Evolutionary conservation across 2,329 filamentous ascomycete genomes (phyloP), one percentile per base, ranked within the genome.

Genomic region (Juglanconis sp.): DNA sequence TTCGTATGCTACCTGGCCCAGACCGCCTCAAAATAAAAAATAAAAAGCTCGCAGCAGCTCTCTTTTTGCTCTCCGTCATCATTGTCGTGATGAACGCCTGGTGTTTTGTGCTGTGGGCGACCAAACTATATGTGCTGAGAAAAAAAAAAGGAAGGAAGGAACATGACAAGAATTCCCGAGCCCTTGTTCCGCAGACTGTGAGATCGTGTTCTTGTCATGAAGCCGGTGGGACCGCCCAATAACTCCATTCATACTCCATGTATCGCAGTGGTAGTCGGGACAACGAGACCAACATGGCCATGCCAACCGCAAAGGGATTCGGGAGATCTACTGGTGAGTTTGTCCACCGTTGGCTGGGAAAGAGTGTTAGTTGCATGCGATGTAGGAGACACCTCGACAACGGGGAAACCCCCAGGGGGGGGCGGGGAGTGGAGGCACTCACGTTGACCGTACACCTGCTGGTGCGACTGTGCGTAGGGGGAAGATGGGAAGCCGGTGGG

Each of bases 381-480:
- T 24, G 24, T 24, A 24, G 24, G 24, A 24, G 24, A 24, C 24
- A 24, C 24, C 24, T 24, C 24, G 24, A 24, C 24, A 24, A 24
- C 24, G 24, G 24, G 24, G 24, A 24, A 24, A 24, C 2, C 24
- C 49, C 54, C 35, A 52, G 52, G n/a, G n/a, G 44, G 50, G 49
- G 30, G 40, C 31, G n/a, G 44, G 31, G 35, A 44, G 13, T 38
- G 42, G 65, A 71, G 70, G 79, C 75, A 55, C 60, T 56, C 9
- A 81, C 83, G 80, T 74, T 85, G 84, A 72, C 73, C 84, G 69
- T 87, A 87, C 74, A 87, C 83, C 72, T 80, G 79, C 71, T 81
- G 80, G 66, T 77, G 81, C 31, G 81, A 78, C 68, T 81, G 79
- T 56, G 79, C 81, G 64, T 86, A 86, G 4, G 82, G 82, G 11